These are phyloP conservation scores for Candida tetrigidarum DNA, from an alignment of 1,139 yeast genomes.

Conservation along the genomic window DNA sequence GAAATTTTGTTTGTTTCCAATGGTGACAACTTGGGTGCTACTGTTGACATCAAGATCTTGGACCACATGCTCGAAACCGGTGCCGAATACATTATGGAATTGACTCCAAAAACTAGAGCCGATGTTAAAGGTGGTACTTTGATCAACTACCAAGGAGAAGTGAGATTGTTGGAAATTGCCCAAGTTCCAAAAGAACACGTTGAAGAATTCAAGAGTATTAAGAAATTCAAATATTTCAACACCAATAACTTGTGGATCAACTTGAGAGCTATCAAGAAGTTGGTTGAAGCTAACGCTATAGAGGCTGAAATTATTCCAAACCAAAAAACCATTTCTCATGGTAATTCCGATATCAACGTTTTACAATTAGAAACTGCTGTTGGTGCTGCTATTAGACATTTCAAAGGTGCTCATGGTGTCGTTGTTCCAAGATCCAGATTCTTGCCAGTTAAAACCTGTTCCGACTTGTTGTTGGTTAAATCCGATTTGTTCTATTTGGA, in stretches of 20 bases:
- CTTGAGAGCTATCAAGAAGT: slow-evolving; percentile 89
- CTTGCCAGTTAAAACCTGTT: slow-evolving; percentile 97
- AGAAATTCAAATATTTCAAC: slow-evolving; percentile 97
- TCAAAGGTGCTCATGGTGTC: slow-evolving; percentile 95
- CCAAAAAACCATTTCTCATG: slow-evolving; percentile 78
- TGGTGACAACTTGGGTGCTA: slow-evolving; percentile 98
- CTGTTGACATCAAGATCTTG: slow-evolving; percentile 89
- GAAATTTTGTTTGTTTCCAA: slow-evolving; percentile 94
- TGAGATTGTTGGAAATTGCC: slow-evolving; percentile 94
- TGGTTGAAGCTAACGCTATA: slow-evolving; percentile 83
- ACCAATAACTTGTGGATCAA: slow-evolving; percentile 98
- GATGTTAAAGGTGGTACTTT: slow-evolving; percentile 99
- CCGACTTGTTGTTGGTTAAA: slow-evolving; percentile 91
- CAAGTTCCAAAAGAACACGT: slow-evolving; percentile 99
- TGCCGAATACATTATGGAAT: slow-evolving; percentile 96
- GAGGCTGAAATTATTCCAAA: slow-evolving; percentile 96
- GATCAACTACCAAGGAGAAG: slow-evolving; percentile 94
- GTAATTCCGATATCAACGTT: slow-evolving; percentile 79
- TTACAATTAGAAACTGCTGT: slow-evolving; percentile 98
- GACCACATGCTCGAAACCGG: slow-evolving; percentile 92
- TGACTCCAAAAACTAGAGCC: slow-evolving; percentile 98
- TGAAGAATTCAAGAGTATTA: slow-evolving; percentile 97
- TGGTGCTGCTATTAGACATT: slow-evolving; percentile 98
- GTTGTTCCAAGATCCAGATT: slow-evolving; percentile 98
- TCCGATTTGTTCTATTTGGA: slow-evolving; percentile 92